These are phyloP conservation scores for Nymphaea colorata DNA, from an alignment of 164 flowering plant species.

Conservation along the genomic window DNA sequence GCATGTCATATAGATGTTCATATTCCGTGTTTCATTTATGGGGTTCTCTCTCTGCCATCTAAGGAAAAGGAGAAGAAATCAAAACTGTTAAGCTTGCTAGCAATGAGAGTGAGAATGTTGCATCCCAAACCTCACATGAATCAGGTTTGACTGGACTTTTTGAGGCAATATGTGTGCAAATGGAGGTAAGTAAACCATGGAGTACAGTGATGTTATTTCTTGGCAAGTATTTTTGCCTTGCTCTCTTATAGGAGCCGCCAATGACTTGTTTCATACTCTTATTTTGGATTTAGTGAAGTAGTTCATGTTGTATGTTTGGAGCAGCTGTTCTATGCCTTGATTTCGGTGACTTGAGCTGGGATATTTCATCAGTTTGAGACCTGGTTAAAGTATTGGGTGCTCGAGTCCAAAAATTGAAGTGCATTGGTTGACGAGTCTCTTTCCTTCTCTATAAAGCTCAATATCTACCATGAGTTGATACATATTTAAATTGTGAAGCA, in stretches of 20 bases:
- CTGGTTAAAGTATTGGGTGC: neutral
- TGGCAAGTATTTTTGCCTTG: neutral
- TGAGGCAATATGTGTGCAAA: slow-evolving; percentile 89
- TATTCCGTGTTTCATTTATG: slow-evolving; percentile 5
- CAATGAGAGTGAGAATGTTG: slow-evolving; percentile 52
- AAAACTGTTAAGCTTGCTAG: slow-evolving; percentile 81
- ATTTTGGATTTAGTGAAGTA: neutral
- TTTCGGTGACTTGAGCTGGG: too few species aligned
- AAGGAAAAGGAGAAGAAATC: slow-evolving; percentile 80
- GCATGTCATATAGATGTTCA: too few species aligned
- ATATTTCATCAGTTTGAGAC: neutral
- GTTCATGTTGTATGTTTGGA: neutral
- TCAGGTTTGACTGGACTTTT: slow-evolving; percentile 73
- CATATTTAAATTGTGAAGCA: neutral
- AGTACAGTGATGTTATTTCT: neutral
- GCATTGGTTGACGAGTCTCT: neutral
- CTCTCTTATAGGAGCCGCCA: neutral
- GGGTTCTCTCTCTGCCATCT: slow-evolving; percentile 85
- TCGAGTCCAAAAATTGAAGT: neutral
- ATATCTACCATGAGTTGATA: neutral
- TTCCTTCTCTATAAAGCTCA: neutral
- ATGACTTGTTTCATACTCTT: neutral
- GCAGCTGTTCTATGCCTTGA: neutral
- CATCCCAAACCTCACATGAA: slow-evolving; percentile 38
- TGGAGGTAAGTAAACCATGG: slow-evolving; percentile 48